Conservation (phyloP, 2,329 filamentous ascomycete species). For the Sporothrix phasma region DNA sequence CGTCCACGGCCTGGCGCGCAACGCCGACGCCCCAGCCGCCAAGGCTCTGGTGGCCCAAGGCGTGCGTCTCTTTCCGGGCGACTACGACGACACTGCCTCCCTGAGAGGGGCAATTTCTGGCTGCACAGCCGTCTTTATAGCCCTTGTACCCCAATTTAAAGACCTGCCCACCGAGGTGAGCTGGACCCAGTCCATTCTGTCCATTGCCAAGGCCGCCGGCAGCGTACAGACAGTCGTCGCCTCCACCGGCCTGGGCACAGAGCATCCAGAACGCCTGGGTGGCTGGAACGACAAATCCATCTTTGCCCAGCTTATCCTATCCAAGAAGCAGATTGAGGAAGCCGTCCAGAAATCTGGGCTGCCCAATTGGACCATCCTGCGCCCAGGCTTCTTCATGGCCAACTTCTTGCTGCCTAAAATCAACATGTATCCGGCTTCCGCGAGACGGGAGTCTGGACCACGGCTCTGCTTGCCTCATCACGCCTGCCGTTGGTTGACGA, state of each 20-base stretch:
- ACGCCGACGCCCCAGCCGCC: conserved; percentile 24
- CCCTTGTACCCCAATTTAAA: not conserved
- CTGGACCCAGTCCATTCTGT: conserved; percentile 26
- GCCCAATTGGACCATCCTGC: conserved; percentile 38
- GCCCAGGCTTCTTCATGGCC: conserved; percentile 41
- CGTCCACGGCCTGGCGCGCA: conserved; percentile 27
- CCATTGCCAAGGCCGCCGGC: conserved; percentile 31
- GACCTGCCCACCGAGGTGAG: conserved; percentile 25
- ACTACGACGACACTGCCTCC: not conserved
- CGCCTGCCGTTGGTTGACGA: conserved; percentile 35
- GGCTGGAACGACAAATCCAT: not conserved
- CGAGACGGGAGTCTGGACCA: conserved; percentile 29
- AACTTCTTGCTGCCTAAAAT: conserved; percentile 38
- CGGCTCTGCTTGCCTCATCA: conserved; percentile 28
- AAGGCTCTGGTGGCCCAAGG: conserved; percentile 28
- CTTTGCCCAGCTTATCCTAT: not conserved
- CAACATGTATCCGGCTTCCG: conserved; percentile 31
- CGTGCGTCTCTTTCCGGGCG: not conserved
- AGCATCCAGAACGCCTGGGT: not conserved
- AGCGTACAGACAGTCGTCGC: conserved; percentile 30
- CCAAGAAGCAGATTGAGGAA: conserved; percentile 35
- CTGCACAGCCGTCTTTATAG: conserved; percentile 4
- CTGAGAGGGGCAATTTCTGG: not conserved
- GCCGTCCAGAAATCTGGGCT: conserved; percentile 30
- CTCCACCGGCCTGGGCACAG: conserved; percentile 26